Conservation (phyloP, 1,284 basidiomycete species). For the Ceratobasidium sp. region DNA sequence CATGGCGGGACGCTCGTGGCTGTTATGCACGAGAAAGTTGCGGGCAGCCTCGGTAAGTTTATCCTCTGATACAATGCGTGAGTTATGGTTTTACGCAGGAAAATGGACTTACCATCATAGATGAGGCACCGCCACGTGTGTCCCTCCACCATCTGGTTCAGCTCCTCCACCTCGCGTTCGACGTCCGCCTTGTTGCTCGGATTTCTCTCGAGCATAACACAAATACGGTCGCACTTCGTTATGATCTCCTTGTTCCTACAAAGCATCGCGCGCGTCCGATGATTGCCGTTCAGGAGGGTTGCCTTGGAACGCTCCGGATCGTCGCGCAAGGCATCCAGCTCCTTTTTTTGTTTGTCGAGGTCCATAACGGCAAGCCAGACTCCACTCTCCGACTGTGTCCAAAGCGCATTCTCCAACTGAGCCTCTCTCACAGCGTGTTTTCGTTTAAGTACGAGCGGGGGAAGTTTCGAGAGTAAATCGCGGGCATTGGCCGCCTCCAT, state of each 20-base stretch:
- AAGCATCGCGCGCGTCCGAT: neutral
- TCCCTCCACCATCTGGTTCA: neutral
- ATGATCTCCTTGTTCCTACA: neutral
- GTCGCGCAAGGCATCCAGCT: neutral
- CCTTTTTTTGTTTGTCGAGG: neutral
- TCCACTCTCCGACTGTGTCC: neutral
- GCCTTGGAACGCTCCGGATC: neutral
- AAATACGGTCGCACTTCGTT: neutral
- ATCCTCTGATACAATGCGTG: neutral
- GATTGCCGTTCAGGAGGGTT: neutral
- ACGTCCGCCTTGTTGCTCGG: neutral
- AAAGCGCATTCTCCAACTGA: neutral
- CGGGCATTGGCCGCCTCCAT: neutral
- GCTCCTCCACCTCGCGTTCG: constrained; percentile 8
- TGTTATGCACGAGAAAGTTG: neutral
- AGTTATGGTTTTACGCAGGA: neutral
- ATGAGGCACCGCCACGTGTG: neutral
- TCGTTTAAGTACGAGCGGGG: neutral
- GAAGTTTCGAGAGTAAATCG: neutral
- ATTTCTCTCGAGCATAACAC: neutral
- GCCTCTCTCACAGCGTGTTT: neutral
- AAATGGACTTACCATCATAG: constrained; percentile 11
- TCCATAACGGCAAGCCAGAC: neutral
- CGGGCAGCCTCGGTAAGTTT: neutral
- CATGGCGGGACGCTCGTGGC: neutral